Evolutionary conservation across 2,329 filamentous ascomycete species (phyloP).

Genomic region (Hymenoscyphus infarciens): DNA sequence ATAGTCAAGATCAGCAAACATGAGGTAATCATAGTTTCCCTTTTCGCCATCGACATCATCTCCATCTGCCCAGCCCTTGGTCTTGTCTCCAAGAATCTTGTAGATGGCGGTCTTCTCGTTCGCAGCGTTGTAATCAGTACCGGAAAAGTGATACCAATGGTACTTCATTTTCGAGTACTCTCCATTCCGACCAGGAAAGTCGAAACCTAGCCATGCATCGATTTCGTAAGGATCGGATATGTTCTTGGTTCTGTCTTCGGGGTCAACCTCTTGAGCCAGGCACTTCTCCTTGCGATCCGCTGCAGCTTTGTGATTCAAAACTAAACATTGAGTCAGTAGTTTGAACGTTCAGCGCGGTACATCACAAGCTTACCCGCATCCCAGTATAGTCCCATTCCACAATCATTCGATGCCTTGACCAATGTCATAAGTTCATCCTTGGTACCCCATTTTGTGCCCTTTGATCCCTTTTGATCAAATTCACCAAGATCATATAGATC

Average conservation of each 20-base stretch:
- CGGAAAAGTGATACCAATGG: conserved; percentile 64
- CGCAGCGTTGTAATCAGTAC: conserved; percentile 61
- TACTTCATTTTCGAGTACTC: conserved; percentile 61
- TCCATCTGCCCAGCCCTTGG: conserved; percentile 60
- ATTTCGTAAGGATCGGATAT: conserved; percentile 57
- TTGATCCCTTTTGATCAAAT: conserved; percentile 65
- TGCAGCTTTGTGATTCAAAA: conserved; percentile 69
- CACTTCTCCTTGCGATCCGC: conserved; percentile 63
- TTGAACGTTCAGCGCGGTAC: not conserved
- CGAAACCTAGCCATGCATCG: conserved; percentile 64
- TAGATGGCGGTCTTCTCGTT: conserved; percentile 58
- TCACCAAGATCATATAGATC: conserved; percentile 69
- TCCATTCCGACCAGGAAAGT: conserved; percentile 58
- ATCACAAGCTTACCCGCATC: conserved; percentile 47
- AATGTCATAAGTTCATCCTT: conserved; percentile 58
- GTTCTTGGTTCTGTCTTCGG: conserved; percentile 53
- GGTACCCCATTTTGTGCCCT: conserved; percentile 65
- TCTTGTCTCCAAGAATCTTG: conserved; percentile 56
- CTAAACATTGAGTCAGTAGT: conserved; percentile 30
- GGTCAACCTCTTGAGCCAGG: conserved; percentile 60
- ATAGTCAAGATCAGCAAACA: conserved; percentile 71
- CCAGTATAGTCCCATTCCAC: conserved; percentile 59
- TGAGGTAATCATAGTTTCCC: conserved; percentile 68
- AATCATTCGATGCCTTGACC: conserved; percentile 45
- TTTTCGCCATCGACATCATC: conserved; percentile 56